Conservation (phyloP, 257 asterid genomes). For the Solanum clarkiae region DNA sequence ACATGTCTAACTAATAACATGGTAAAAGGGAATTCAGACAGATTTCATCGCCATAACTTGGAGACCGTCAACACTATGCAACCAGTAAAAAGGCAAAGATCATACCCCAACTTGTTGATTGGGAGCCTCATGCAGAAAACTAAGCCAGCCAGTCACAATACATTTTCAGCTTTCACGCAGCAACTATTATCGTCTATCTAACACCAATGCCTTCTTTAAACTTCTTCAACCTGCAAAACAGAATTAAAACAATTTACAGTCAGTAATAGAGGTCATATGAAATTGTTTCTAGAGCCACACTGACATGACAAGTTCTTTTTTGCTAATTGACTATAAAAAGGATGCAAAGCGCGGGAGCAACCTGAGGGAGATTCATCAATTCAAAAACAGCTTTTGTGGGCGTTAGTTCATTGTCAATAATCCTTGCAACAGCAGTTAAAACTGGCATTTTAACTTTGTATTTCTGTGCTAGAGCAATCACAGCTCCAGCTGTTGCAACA, state of each 20-base stretch:
- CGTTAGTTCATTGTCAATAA: constrained; percentile 72
- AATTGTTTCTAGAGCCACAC: not conserved
- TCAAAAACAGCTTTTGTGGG: constrained; percentile 82
- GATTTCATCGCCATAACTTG: not conserved
- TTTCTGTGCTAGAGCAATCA: constrained; percentile 77
- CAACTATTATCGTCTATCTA: not conserved
- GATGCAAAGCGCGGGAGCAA: constrained; percentile 5
- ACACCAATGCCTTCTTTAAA: not conserved
- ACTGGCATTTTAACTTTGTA: constrained; percentile 88
- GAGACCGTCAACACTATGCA: not conserved
- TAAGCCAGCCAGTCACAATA: not conserved
- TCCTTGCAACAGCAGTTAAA: constrained; percentile 87
- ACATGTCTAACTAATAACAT: not conserved
- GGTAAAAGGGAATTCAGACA: not conserved
- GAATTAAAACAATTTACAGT: not conserved
- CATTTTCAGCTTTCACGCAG: not conserved
- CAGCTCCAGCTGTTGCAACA: constrained; percentile 88
- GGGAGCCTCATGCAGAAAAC: not conserved
- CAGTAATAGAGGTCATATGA: not conserved
- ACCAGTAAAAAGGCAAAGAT: not conserved
- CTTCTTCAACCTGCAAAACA: constrained; percentile 7
- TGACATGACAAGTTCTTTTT: not conserved
- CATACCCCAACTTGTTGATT: not conserved
- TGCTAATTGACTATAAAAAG: not conserved
- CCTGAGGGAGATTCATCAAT: constrained; percentile 95